Conservation (phyloP, 176 grass and related monocot genomes). For the Pontederia paniculata region DNA sequence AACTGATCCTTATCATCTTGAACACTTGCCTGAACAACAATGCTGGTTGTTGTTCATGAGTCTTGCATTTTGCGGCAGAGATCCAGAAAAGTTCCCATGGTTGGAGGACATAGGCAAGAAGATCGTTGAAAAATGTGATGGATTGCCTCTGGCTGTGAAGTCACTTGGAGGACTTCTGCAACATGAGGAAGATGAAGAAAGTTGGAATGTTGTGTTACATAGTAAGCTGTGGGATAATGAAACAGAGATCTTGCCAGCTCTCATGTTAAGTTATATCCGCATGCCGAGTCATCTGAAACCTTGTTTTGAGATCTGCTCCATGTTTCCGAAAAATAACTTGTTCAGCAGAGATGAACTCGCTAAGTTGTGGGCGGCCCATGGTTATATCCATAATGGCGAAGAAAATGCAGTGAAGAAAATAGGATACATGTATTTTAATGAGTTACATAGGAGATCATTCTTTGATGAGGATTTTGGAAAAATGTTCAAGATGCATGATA, state of each 20-base stretch:
- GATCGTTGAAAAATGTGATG: slow-evolving; percentile 6
- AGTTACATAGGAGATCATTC: background rate
- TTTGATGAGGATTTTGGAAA: no score
- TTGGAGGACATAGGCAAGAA: slow-evolving; percentile 14
- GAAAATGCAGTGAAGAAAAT: slow-evolving; percentile 6
- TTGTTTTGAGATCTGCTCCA: no score
- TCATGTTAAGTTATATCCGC: slow-evolving; percentile 3
- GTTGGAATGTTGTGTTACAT: background rate
- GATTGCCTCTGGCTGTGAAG: slow-evolving; percentile 25
- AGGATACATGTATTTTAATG: background rate
- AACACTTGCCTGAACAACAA: background rate
- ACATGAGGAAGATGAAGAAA: background rate
- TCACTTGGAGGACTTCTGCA: slow-evolving; percentile 2
- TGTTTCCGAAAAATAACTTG: no score
- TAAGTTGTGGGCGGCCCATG: no score
- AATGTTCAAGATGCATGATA: slow-evolving; percentile 1
- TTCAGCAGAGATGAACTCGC: no score
- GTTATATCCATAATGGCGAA: slow-evolving; percentile 7
- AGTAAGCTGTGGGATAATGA: slow-evolving; percentile 6
- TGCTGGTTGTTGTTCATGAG: slow-evolving; percentile 13
- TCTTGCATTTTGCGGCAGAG: background rate
- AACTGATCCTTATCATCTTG: background rate
- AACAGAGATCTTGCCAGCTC: no score
- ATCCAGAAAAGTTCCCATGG: background rate
- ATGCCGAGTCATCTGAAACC: slow-evolving; percentile 1